Percentiles rank a stretch among this genome's conserved stretches.
These are phyloP conservation scores for Calonectria pauciramosa DNA, from an alignment of 2,329 filamentous ascomycete species.

Conservation along the genomic window DNA sequence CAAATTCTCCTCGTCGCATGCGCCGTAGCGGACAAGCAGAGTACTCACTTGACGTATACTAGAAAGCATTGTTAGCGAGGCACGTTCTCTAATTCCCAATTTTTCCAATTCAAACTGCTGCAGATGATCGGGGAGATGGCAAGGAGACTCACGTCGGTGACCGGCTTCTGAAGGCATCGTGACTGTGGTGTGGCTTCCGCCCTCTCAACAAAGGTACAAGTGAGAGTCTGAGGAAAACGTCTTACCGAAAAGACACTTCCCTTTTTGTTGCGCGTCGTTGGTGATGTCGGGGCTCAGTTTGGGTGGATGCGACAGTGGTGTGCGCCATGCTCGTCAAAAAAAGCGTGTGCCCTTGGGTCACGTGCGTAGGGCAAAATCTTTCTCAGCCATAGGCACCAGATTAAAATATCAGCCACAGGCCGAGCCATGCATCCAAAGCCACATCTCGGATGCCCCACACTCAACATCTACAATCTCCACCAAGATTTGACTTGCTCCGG, in stretches of 20 bases:
- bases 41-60: slow-evolving; percentile 93
- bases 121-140: slow-evolving; percentile 29
- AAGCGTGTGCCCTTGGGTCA: slow-evolving; percentile 55
- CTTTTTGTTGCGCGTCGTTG: slow-evolving; percentile 59
- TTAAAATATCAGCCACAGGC: background rate
- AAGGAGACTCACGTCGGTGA: slow-evolving; percentile 83
- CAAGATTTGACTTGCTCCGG: slow-evolving; percentile 22
- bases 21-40: slow-evolving; percentile 18
- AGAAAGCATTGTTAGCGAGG: slow-evolving; percentile 54
- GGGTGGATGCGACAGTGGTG: slow-evolving; percentile 55
- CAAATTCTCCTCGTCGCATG: slow-evolving; percentile 34
- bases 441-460: slow-evolving; percentile 14
- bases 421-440: slow-evolving; percentile 24
- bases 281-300: slow-evolving; percentile 51
- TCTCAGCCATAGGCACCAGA: background rate
- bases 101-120: slow-evolving; percentile 29
- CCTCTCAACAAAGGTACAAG: slow-evolving; percentile 61
- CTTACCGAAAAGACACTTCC: slow-evolving; percentile 62
- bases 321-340: slow-evolving; percentile 50
- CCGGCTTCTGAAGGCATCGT: slow-evolving; percentile 91
- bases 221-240: slow-evolving; percentile 57
- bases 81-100: slow-evolving; percentile 33
- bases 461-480: background rate
- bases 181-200: slow-evolving; percentile 64
- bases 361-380: slow-evolving; percentile 50